Base-by-base conservation (phyloP, 2,329 filamentous ascomycete genomes). In the Dactylellina haptotyla region DNA sequence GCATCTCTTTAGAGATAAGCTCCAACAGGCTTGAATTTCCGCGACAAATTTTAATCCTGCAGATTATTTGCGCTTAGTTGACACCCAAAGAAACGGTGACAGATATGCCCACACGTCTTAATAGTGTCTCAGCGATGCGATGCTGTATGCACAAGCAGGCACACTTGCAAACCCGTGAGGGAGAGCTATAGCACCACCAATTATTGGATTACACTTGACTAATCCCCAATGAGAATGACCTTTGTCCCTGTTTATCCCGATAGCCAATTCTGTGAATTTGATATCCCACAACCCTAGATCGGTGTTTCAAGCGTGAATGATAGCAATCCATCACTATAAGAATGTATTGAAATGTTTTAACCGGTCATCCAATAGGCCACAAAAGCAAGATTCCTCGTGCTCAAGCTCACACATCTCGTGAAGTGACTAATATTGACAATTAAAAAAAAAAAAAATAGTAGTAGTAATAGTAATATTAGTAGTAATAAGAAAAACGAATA, bases 251-350 rank as follows among this genome's bases (percentile, higher is more conserved):
- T 61, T 65, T 54, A 58, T 34, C 59, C 58, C 67, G 59, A 72
- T 72, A 61, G 43, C 59, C 59, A 51, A 65, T 61, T 64, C 51
- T 45, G 43, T 53, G 41, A 65, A 56, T 58, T 71, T 37, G 58
- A 71, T 41, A 64, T 64, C 48, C 59, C 34, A 54, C 53, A 58
- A 53, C 67, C 58, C 58, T 26, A 61, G 46, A 65, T 72, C 59
- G 45, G 57, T 23, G 45, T 59, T 65, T 54, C 51, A 72, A 59
- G 43, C 59, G 65, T 64, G 46, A 45, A 54, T 65, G 65, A 65
- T 72, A 72, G 34, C 61, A 28, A 53, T 72, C 61, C 67, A 65
- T 72, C n/a, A n/a, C n/a, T 72, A 59, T 72, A 72, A 59, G 54
- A 65, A 46, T 34, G 45, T 54, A 71, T 59, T 65, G 59, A 65